These are phyloP conservation scores for Sporothrix protearum DNA, from an alignment of 2,329 filamentous ascomycete genomes.

Conservation along the genomic window DNA sequence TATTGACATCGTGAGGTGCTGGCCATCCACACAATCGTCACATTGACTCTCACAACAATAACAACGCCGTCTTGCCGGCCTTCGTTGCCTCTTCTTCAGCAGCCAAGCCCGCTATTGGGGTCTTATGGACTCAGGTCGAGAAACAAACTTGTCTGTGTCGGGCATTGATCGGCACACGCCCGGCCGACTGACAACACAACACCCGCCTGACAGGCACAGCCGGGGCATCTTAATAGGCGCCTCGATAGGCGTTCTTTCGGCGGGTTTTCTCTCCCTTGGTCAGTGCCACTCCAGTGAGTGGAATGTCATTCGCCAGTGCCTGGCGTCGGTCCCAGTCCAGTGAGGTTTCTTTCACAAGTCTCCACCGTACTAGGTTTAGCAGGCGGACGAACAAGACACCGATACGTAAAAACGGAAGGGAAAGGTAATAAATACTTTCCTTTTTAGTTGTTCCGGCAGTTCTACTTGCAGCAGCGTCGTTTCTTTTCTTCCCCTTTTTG, in stretches of 20 bases:
- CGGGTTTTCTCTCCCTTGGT: background rate
- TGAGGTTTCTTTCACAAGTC: background rate
- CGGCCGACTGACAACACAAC: background rate
- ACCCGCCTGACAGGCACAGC: background rate
- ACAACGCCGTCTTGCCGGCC: background rate
- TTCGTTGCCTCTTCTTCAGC: background rate
- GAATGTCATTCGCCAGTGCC: too few species aligned
- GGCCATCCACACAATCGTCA: background rate
- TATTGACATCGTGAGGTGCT: background rate
- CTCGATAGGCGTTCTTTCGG: background rate
- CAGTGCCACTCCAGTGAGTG: background rate
- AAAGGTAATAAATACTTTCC: too few species aligned
- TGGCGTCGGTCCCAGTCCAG: background rate
- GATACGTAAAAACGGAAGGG: background rate
- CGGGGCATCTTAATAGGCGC: background rate
- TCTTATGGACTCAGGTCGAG: background rate
- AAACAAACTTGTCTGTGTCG: background rate
- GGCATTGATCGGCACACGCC: background rate
- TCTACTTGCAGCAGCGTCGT: background rate
- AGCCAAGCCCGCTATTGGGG: background rate
- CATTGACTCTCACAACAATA: background rate
- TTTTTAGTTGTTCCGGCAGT: background rate
- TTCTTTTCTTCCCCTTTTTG: background rate
- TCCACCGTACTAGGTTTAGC: constrained; percentile 25
- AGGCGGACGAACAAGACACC: background rate